Percentiles rank a stretch among this genome's conserved stretches.
Evolutionary conservation across 371 early-diverging fungal species (phyloP).

Genomic region (Syncephalis plumigaleata): DNA sequence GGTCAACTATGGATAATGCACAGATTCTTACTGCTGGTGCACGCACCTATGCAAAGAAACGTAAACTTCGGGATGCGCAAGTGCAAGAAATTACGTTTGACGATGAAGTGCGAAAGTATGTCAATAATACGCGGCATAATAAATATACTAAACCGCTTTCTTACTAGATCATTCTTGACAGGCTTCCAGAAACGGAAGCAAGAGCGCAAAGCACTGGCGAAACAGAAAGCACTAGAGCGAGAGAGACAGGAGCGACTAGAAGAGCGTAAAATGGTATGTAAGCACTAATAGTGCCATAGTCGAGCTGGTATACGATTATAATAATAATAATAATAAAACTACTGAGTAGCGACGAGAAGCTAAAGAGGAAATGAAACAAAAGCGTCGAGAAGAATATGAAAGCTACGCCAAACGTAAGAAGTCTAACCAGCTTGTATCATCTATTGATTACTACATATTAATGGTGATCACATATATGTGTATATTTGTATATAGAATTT

Average conservation of each 20-base stretch:
- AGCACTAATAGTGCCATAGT: neutral
- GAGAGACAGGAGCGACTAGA: neutral
- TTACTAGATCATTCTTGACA: neutral
- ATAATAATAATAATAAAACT: neutral
- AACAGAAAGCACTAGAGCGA: neutral
- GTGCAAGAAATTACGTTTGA: conserved; percentile 6
- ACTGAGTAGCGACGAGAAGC: neutral
- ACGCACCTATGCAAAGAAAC: conserved; percentile 5
- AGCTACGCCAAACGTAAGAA: neutral
- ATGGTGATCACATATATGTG: no score
- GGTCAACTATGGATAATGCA: conserved; percentile 5
- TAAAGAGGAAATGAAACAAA: neutral
- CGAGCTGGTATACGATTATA: no score
- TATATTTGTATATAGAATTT: neutral
- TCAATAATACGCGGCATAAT: neutral
- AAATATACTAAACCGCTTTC: neutral
- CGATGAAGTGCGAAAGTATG: conserved; percentile 6
- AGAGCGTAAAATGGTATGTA: conserved; percentile 1
- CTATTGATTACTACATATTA: no score
- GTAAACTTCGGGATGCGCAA: conserved; percentile 3
- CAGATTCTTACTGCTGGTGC: conserved; percentile 2
- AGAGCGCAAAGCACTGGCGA: neutral
- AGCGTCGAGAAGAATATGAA: neutral
- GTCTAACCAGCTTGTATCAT: no score
- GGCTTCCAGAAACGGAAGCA: neutral